Evolutionary conservation across 2,329 filamentous ascomycete genomes (phyloP).

Genomic region (Colletotrichum chrysophilum): DNA sequence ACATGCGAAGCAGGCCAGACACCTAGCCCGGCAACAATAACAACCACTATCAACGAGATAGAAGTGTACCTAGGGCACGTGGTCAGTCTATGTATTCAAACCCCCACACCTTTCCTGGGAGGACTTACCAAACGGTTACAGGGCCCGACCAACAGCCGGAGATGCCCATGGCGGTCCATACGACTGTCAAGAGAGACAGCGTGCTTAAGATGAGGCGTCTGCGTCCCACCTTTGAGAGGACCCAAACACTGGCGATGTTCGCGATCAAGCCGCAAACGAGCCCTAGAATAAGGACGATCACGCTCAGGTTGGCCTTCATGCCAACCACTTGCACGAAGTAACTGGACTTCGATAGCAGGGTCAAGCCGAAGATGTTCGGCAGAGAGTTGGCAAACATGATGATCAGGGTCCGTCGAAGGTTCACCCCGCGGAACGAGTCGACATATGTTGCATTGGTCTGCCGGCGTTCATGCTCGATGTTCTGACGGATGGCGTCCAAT

Average conservation of each 20-base stretch:
- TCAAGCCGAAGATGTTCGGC: conserved; percentile 50
- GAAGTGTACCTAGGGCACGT: conserved; percentile 25
- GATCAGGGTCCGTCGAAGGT: conserved; percentile 47
- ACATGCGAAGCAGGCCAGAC: conserved; percentile 49
- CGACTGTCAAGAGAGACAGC: conserved; percentile 32
- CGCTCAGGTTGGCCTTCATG: conserved; percentile 31
- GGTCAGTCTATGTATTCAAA: neutral
- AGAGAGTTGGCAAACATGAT: conserved; percentile 46
- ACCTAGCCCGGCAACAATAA: conserved; percentile 44
- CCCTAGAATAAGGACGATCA: conserved; percentile 51
- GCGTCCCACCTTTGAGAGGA: conserved; percentile 44
- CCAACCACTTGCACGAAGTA: conserved; percentile 44
- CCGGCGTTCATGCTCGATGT: conserved; percentile 46
- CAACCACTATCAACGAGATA: conserved; percentile 47
- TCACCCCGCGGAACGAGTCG: conserved; percentile 48
- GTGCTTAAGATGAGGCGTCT: conserved; percentile 41
- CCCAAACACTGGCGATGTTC: conserved; percentile 49
- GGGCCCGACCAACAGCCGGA: conserved; percentile 45
- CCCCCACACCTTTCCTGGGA: neutral
- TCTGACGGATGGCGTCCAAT: conserved; percentile 49
- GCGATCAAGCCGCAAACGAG: conserved; percentile 49
- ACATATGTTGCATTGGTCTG: conserved; percentile 38
- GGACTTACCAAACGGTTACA: conserved; percentile 42
- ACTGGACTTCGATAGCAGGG: conserved; percentile 45
- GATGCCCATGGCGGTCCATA: conserved; percentile 54